A percentile compares a stretch with the other conserved stretches of the same genome.
Evolutionary conservation across 495 filamentous ascomycete genomes (phyloP).

Genomic region (Aspergillus bridgeri): DNA sequence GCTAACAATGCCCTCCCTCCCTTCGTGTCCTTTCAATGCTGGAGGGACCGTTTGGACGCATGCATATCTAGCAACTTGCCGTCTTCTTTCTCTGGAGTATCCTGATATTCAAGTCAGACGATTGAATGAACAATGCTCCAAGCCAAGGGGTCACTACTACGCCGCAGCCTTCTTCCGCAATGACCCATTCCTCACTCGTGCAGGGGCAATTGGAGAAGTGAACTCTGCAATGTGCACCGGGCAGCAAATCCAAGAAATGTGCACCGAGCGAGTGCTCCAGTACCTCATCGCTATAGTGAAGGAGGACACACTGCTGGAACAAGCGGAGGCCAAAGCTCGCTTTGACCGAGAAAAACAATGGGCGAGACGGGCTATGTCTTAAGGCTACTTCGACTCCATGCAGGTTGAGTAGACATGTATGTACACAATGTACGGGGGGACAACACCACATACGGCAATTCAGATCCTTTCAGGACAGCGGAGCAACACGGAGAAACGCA

Average conservation of each 20-base stretch:
- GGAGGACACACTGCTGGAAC: conserved; percentile 23
- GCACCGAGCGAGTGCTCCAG: conserved; percentile 21
- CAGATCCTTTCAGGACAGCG: too few species aligned
- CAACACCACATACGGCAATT: too few species aligned
- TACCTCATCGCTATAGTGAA: conserved; percentile 28
- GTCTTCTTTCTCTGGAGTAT: conserved; percentile 17
- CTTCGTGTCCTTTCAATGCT: background rate
- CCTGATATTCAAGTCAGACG: conserved; percentile 19
- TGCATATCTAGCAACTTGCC: conserved; percentile 23
- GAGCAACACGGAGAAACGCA: too few species aligned
- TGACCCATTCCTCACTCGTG: conserved; percentile 33
- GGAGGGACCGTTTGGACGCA: background rate
- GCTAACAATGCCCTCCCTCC: conserved; percentile 2
- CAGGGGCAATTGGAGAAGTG: conserved; percentile 25
- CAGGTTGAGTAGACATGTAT: background rate
- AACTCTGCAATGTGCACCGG: conserved; percentile 3
- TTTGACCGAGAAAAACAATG: conserved; percentile 1
- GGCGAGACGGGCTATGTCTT: background rate
- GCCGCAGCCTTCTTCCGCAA: conserved; percentile 23
- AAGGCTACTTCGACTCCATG: background rate
- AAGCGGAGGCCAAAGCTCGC: conserved; percentile 1
- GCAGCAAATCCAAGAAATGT: conserved; percentile 16
- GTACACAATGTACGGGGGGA: too few species aligned
- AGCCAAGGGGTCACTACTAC: conserved; percentile 14
- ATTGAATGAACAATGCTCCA: conserved; percentile 9